Evolutionary conservation across 2,329 filamentous ascomycete species (phyloP), one percentile per base, ranked within the genome.

Genomic region (Pseudogymnoascus sp.): DNA sequence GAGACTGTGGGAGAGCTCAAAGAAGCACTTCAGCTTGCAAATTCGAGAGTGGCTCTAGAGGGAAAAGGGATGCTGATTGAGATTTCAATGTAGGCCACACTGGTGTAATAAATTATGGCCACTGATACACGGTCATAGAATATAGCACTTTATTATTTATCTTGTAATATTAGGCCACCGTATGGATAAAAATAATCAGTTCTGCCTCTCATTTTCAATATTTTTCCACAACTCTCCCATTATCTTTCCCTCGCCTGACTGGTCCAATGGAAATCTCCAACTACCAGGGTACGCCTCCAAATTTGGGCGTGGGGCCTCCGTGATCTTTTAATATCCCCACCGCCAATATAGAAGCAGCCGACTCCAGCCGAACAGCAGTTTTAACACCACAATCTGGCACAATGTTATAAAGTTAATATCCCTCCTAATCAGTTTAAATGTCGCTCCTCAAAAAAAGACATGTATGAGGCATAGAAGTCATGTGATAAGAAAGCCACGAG

Each of bases 1-100:
- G 37, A 29, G 13, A 61, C 61, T 15, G 58, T 63, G 12, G 39
- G 31, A 37, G 59, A 63, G 48, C 13, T 61, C 5, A 25, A 31
- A 33, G 21, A 63, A 21, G 61, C 40, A 37, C 59, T 63, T 55
- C 45, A 18, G 1, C 45, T 12, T 33, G 45, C 45, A 15, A 55
- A 55, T 31, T 9, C 18, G n/a, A 55, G 27, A 12, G 45, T 55
- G 8, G 45, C 27, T 3, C 27, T 12, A 13, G 45, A 18, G 45
- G 45, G 45, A 12, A 55, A 33, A 4, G 45, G 45, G 13, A 55
- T 55, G 45, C 27, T 55, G 27, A 55, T 55, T 33, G 45, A 33
- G 27, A 25, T 55, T 33, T 21, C 21, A 4, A 21, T 21, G 21
- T 21, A 21, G 21, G 21, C 21, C 21, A 4, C 21, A 21, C 21